A percentile compares a stretch with the other conserved stretches of the same genome.
These are phyloP conservation scores for Tolypocladium pustulatum DNA, from an alignment of 2,329 filamentous ascomycete species.

Conservation along the genomic window DNA sequence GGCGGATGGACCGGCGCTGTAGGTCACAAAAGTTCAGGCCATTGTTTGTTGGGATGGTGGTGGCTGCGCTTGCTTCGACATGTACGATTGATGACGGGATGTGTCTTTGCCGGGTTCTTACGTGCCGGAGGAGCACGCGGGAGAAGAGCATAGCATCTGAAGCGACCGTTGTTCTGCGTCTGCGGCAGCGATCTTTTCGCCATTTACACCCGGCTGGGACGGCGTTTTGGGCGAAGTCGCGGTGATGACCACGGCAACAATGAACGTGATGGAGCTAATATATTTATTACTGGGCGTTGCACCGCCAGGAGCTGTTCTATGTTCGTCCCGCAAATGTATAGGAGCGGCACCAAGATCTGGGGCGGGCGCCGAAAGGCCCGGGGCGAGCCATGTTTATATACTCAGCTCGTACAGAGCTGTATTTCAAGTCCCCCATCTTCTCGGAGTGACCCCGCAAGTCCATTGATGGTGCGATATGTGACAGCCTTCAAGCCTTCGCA, in stretches of 20 bases:
- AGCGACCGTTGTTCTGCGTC: background rate
- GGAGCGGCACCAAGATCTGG: background rate
- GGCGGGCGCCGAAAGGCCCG: background rate
- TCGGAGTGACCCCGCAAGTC: background rate
- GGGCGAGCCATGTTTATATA: background rate
- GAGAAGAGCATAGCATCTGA: background rate
- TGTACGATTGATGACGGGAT: slow-evolving; percentile 9
- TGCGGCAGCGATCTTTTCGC: background rate
- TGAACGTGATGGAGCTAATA: background rate
- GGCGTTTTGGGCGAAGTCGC: background rate
- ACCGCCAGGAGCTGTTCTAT: background rate
- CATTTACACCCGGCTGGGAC: background rate
- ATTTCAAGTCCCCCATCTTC: background rate
- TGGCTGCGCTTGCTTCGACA: slow-evolving; percentile 1
- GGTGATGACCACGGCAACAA: too few relatives aligned
- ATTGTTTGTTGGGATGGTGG: background rate
- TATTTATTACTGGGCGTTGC: background rate
- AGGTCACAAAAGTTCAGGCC: background rate
- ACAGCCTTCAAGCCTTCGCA: background rate
- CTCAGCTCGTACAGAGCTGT: background rate
- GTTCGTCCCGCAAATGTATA: background rate
- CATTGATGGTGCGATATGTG: background rate
- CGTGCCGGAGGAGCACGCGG: background rate
- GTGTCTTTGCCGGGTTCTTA: background rate
- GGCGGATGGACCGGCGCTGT: background rate